phyloP scores from a whole-genome alignment of 2,329 filamentous ascomycete genomes.

The Meredithiella fracta region DNA sequence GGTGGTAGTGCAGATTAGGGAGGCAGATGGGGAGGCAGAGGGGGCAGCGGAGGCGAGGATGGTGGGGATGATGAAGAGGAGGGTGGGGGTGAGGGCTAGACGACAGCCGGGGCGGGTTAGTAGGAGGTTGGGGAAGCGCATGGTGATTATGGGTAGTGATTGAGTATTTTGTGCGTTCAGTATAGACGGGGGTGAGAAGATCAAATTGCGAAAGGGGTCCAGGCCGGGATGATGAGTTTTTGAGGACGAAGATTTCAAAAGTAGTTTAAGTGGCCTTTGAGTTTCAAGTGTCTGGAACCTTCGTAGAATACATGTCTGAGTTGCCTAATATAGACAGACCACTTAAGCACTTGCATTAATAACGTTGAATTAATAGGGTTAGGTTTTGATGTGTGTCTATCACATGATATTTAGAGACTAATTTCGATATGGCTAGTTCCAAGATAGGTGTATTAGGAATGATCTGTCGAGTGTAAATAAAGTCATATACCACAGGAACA shows the following conservation, averaged over 20 bases:
- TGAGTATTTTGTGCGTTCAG: neutral
- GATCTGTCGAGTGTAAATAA: too few species aligned
- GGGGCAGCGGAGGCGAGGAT: slow-evolving; percentile 6
- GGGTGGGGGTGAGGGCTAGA: neutral
- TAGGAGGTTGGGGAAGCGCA: neutral
- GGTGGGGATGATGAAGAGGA: slow-evolving; percentile 6
- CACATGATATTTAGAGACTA: neutral
- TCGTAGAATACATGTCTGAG: neutral
- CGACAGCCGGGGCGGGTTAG: neutral
- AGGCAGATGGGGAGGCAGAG: slow-evolving; percentile 16
- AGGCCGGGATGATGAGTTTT: neutral
- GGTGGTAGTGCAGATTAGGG: slow-evolving; percentile 48
- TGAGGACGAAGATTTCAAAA: neutral
- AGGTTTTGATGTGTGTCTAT: too few species aligned
- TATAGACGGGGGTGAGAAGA: neutral
- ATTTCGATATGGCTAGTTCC: neutral
- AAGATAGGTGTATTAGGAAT: too few species aligned
- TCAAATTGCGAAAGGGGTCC: neutral
- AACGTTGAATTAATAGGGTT: neutral
- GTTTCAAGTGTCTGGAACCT: neutral
- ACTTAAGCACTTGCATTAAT: too few species aligned
- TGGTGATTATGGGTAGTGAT: neutral
- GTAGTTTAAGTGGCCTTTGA: neutral
- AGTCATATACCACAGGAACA: too few species aligned
- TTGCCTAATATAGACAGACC: too few species aligned